A percentile compares a stretch with the other conserved stretches of the same genome.
These are phyloP conservation scores for Artemisia argyi DNA, from an alignment of 129 eudicot genomes.

Conservation along the genomic window DNA sequence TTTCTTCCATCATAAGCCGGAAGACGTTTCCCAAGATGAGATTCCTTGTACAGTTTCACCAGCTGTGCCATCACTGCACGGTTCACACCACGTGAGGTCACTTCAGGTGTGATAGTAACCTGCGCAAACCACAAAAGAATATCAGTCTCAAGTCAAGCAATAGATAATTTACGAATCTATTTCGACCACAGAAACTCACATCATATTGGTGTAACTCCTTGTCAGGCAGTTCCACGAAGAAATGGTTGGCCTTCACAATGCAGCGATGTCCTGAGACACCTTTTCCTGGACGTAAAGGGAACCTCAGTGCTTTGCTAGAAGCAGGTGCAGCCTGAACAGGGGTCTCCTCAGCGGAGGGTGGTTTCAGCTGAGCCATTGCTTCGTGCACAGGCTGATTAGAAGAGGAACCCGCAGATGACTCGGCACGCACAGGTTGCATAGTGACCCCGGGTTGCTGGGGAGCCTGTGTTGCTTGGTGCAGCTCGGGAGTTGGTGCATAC, in stretches of 20 bases:
- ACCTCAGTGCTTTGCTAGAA: conserved; percentile 70
- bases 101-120: conserved; percentile 86
- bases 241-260: conserved; percentile 92
- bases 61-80: conserved; percentile 81
- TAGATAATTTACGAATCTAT: background rate
- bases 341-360: conserved; percentile 23
- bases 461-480: conserved; percentile 92
- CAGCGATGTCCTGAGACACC: conserved; percentile 80
- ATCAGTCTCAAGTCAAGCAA: conserved; percentile 5
- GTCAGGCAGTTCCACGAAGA: conserved; percentile 78
- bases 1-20: conserved; percentile 96
- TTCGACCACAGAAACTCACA: conserved; percentile 49
- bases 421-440: conserved; percentile 36
- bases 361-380: conserved; percentile 29
- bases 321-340: conserved; percentile 46
- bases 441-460: conserved; percentile 61
- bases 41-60: conserved; percentile 68
- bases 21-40: conserved; percentile 80
- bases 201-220: conserved; percentile 86
- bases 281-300: conserved; percentile 76
- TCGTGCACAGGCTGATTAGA: conserved; percentile 36
- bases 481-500: conserved; percentile 77
- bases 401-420: conserved; percentile 49
- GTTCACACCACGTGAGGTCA: conserved; percentile 66
- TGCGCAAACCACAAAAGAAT: conserved; percentile 23